These are phyloP conservation scores for Moelleriella libera DNA, from an alignment of 2,329 filamentous ascomycete species.

Conservation along the genomic window DNA sequence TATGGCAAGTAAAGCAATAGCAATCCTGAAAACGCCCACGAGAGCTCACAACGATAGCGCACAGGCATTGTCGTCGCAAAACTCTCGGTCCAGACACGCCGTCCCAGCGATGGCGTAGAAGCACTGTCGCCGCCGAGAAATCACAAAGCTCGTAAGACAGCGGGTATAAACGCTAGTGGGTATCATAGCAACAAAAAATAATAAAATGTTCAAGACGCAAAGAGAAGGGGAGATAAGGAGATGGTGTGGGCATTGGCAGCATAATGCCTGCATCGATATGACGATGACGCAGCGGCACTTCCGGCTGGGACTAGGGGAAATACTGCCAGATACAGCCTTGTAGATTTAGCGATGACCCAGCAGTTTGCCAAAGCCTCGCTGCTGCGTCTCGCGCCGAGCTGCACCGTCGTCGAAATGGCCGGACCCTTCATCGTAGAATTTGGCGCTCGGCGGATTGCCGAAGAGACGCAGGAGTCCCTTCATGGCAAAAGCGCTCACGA, in stretches of 20 bases:
- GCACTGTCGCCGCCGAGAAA: slow-evolving; percentile 39
- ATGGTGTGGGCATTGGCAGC: not conserved
- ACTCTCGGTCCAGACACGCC: slow-evolving; percentile 35
- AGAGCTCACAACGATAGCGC: slow-evolving; percentile 36
- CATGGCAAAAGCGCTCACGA: slow-evolving; percentile 58
- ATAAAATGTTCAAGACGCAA: slow-evolving; percentile 3
- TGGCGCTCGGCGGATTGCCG: slow-evolving; percentile 36
- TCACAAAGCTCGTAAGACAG: slow-evolving; percentile 23
- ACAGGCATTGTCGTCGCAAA: slow-evolving; percentile 34
- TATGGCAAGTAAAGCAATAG: too few species aligned
- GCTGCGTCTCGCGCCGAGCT: slow-evolving; percentile 39
- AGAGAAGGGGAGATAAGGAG: slow-evolving; percentile 2
- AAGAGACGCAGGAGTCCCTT: slow-evolving; percentile 46
- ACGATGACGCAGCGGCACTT: too few species aligned
- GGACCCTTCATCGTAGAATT: slow-evolving; percentile 25
- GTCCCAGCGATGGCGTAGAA: slow-evolving; percentile 41
- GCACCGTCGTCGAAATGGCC: slow-evolving; percentile 44
- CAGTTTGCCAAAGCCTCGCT: slow-evolving; percentile 41
- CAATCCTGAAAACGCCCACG: slow-evolving; percentile 20
- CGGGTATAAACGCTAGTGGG: slow-evolving; percentile 30
- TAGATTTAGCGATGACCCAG: slow-evolving; percentile 12
- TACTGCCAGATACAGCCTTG: slow-evolving; percentile 10
- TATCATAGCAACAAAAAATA: slow-evolving; percentile 10
- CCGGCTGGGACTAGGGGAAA: too few species aligned
- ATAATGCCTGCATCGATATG: too few species aligned